Evolutionary conservation across 2,329 filamentous ascomycete species (phyloP).

Genomic region (Plectosphaerella cucumerina): DNA sequence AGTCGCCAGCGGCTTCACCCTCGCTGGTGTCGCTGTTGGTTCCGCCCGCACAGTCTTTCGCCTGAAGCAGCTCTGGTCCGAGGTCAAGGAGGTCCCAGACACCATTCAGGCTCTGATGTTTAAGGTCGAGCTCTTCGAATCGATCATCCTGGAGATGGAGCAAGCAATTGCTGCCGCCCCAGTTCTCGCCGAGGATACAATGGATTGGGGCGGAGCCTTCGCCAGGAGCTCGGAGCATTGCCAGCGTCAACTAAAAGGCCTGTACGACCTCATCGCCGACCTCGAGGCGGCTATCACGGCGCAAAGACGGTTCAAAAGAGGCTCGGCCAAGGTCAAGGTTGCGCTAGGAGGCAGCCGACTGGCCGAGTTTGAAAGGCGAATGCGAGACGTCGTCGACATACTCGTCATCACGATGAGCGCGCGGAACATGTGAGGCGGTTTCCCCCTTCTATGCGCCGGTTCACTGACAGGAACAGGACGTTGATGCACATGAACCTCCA

Average conservation of each 20-base stretch:
- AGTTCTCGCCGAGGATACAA: too few species aligned
- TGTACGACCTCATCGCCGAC: not conserved
- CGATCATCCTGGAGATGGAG: not conserved
- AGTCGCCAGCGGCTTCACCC: not conserved
- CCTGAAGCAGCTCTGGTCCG: not conserved
- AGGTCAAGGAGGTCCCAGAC: not conserved
- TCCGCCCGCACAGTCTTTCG: not conserved
- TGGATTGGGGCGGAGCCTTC: too few species aligned
- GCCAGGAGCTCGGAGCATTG: not conserved
- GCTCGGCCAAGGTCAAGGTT: not conserved
- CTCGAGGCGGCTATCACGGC: not conserved
- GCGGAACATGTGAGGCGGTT: not conserved
- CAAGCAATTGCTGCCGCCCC: too few species aligned
- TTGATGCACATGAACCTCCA: not conserved
- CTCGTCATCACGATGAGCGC: not conserved
- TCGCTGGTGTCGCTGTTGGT: not conserved
- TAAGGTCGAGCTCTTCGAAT: not conserved
- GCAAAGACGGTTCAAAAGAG: not conserved
- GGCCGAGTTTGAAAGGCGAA: not conserved
- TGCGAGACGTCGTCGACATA: not conserved
- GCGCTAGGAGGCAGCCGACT: not conserved
- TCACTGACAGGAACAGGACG: not conserved
- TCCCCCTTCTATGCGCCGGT: not conserved
- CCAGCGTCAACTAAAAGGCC: not conserved
- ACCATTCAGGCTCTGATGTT: not conserved